Evolutionary conservation across 2,329 filamentous ascomycete species (phyloP).

Genomic region (Bertia moriformis): DNA sequence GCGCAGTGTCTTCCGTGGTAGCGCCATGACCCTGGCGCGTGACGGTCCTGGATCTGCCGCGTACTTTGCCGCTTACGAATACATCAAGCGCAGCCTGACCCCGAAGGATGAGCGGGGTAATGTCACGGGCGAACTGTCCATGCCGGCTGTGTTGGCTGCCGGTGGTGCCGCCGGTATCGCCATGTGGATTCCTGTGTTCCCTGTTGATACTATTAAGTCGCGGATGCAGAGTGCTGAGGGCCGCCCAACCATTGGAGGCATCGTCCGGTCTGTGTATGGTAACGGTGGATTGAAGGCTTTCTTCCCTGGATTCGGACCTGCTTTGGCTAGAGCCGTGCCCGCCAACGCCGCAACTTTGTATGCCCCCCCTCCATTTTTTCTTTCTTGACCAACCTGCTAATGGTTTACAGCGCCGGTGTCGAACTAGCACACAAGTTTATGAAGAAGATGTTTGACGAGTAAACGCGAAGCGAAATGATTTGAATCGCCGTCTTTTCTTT

Average conservation of each 20-base stretch:
- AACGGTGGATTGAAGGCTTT: conserved; percentile 78
- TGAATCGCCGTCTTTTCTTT: no score
- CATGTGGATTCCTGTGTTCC: conserved; percentile 99
- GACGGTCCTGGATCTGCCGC: conserved; percentile 87
- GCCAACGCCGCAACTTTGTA: conserved; percentile 90
- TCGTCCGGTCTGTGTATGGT: conserved; percentile 69
- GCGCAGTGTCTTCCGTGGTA: conserved; percentile 82
- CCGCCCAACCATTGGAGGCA: conserved; percentile 64
- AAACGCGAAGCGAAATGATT: conserved; percentile 1
- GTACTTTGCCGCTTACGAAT: conserved; percentile 96
- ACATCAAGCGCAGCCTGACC: conserved; percentile 76
- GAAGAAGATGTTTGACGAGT: conserved; percentile 25
- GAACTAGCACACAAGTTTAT: conserved; percentile 33
- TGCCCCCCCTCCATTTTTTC: conserved; percentile 7
- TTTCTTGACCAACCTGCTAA: neutral
- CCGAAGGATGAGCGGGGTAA: conserved; percentile 68
- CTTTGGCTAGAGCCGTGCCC: conserved; percentile 80
- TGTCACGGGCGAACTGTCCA: conserved; percentile 61
- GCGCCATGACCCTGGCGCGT: conserved; percentile 76
- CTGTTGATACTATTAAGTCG: conserved; percentile 91
- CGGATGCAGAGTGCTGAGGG: conserved; percentile 83
- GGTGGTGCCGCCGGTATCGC: conserved; percentile 85
- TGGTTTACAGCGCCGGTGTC: conserved; percentile 23
- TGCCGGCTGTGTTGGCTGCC: conserved; percentile 70
- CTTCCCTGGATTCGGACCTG: conserved; percentile 91